phyloP scores from a whole-genome alignment of 257 asterid genomes.

The Primulina huaijiensis region DNA sequence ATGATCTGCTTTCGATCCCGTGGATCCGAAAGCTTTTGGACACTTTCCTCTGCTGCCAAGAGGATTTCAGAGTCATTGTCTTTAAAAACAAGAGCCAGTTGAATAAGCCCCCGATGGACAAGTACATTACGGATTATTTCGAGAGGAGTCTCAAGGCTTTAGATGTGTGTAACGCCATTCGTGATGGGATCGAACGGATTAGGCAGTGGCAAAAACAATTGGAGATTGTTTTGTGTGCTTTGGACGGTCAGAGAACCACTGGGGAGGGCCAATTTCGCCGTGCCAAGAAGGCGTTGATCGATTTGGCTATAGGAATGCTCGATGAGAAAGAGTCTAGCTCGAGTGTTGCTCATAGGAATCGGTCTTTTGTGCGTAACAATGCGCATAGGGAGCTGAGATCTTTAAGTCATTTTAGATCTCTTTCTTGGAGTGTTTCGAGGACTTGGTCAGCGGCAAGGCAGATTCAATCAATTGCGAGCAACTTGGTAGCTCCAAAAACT shows the following conservation, averaged over 20 bases:
- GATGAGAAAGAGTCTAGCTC: conserved; percentile 65
- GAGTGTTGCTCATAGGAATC: conserved; percentile 54
- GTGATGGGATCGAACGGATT: conserved; percentile 90
- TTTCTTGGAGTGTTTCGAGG: conserved; percentile 91
- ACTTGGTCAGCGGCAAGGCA: conserved; percentile 94
- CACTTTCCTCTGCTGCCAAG: conserved; percentile 66
- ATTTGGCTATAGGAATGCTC: conserved; percentile 72
- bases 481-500: conserved; percentile 51
- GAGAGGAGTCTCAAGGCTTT: conserved; percentile 80
- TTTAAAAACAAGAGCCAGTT: conserved; percentile 37
- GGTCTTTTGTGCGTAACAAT: conserved; percentile 73
- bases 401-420: conserved; percentile 60
- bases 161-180: conserved; percentile 87
- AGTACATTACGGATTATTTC: conserved; percentile 53
- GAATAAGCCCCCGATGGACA: conserved; percentile 68
- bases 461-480: conserved; percentile 76
- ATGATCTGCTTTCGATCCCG: conserved; percentile 55
- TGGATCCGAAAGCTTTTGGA: conserved; percentile 81
- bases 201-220: conserved; percentile 84
- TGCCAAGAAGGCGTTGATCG: conserved; percentile 70
- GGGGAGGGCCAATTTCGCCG: conserved; percentile 97
- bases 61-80: conserved; percentile 63
- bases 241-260: conserved; percentile 56
- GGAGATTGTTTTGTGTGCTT: conserved; percentile 75
- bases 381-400: conserved; percentile 43